Evolutionary conservation across 257 asterid genomes (phyloP).

Genomic region (Galeopsis tetrahit): DNA sequence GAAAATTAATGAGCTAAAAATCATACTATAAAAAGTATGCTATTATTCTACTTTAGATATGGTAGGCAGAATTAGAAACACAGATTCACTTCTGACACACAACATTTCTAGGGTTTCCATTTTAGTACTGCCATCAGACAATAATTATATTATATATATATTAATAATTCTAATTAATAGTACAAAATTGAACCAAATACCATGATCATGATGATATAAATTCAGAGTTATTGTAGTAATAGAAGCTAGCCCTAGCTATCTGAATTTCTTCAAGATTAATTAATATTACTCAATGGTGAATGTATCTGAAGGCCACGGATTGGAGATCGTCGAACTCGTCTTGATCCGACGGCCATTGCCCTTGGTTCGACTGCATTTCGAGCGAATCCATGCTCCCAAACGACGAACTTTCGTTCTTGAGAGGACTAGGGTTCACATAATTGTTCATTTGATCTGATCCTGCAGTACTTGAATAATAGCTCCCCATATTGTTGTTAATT

Average conservation of each 20-base stretch:
- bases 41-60: slow-evolving; percentile 29
- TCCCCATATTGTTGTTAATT: slow-evolving; percentile 9
- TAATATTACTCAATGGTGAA: slow-evolving; percentile 32
- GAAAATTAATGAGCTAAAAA: background rate
- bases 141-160: no score
- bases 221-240: background rate
- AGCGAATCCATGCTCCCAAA: slow-evolving; percentile 57
- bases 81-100: slow-evolving; percentile 32
- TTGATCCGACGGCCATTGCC: slow-evolving; percentile 55
- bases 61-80: slow-evolving; percentile 24
- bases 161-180: slow-evolving; percentile 6
- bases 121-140: slow-evolving; percentile 22
- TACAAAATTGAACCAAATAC: slow-evolving; percentile 32
- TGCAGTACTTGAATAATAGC: background rate
- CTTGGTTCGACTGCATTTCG: slow-evolving; percentile 50
- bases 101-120: slow-evolving; percentile 50
- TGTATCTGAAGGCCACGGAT: slow-evolving; percentile 67
- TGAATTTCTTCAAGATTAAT: slow-evolving; percentile 13
- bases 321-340: slow-evolving; percentile 73
- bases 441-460: slow-evolving; percentile 21
- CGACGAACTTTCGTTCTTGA: slow-evolving; percentile 42
- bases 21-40: background rate
- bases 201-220: slow-evolving; percentile 9
- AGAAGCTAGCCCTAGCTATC: background rate
- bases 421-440: slow-evolving; percentile 21